These are phyloP conservation scores for Omphalotus guepiniiformis DNA, from an alignment of 768 basidiomycete species.

Conservation along the genomic window DNA sequence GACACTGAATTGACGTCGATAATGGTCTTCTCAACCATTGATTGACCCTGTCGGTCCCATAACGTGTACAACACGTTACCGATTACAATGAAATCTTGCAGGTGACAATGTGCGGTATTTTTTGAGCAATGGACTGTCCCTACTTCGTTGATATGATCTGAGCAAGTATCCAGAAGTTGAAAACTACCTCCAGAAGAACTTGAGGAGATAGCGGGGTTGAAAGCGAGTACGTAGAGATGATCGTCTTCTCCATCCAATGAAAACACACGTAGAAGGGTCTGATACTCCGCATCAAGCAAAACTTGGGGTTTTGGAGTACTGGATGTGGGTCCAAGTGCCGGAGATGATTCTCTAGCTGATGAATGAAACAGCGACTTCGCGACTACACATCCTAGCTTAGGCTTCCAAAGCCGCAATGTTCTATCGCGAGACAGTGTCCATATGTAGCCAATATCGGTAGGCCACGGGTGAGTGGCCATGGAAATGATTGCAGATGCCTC, in stretches of 20 bases:
- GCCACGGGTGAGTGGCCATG: slow-evolving; percentile 68
- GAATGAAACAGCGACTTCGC: slow-evolving; percentile 46
- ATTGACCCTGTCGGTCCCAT: slow-evolving; percentile 80
- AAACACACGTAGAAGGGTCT: slow-evolving; percentile 64
- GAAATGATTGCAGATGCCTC: slow-evolving; percentile 62
- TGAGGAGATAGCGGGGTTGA: slow-evolving; percentile 65
- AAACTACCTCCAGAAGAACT: slow-evolving; percentile 76
- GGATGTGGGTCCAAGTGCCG: slow-evolving; percentile 26
- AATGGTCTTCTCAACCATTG: slow-evolving; percentile 57
- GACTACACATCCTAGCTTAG: slow-evolving; percentile 68
- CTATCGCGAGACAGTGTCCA: slow-evolving; percentile 89
- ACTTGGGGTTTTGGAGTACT: slow-evolving; percentile 34
- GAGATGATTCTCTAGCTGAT: slow-evolving; percentile 28
- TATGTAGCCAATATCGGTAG: slow-evolving; percentile 66
- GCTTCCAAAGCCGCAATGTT: slow-evolving; percentile 81
- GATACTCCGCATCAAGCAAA: slow-evolving; percentile 56
- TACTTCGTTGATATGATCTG: slow-evolving; percentile 56
- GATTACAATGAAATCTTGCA: slow-evolving; percentile 74
- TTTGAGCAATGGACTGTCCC: slow-evolving; percentile 57
- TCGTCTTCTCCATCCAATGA: slow-evolving; percentile 40
- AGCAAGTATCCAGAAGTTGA: slow-evolving; percentile 52
- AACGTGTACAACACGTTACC: slow-evolving; percentile 56
- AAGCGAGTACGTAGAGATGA: slow-evolving; percentile 61
- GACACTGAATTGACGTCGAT: slow-evolving; percentile 37
- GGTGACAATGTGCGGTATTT: slow-evolving; percentile 60